Base-by-base conservation (phyloP, 169 alveolate genomes). In the Condylostoma magnum region DNA sequence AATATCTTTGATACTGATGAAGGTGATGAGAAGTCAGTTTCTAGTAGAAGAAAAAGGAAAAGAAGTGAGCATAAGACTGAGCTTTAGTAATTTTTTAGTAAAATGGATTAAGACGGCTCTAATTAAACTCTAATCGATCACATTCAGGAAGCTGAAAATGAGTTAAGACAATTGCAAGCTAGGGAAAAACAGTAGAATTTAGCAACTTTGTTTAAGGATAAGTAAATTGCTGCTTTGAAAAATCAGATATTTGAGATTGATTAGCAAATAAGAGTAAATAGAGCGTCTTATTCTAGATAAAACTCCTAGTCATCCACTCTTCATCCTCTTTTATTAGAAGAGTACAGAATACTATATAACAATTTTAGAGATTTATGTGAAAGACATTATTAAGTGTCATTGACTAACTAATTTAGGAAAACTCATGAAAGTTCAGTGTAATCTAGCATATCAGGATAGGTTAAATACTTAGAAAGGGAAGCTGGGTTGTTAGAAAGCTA, bases 61-160 rank as follows among this genome's bases (percentile, higher is more conserved):
- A n/a, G n/a, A n/a, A n/a, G n/a, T n/a, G n/a, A n/a, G n/a, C n/a
- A n/a, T n/a, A n/a, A n/a, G n/a, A n/a, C n/a, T n/a, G n/a, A n/a
- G n/a, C n/a, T n/a, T n/a, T n/a, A n/a, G n/a, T n/a, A n/a, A n/a
- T n/a, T n/a, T n/a, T n/a, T n/a, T n/a, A n/a, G n/a, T n/a, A n/a
- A n/a, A n/a, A n/a, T n/a, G n/a, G n/a, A n/a, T n/a, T n/a, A n/a
- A n/a, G n/a, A n/a, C n/a, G n/a, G n/a, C n/a, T n/a, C n/a, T n/a
- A n/a, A n/a, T n/a, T n/a, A n/a, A n/a, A n/a, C n/a, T n/a, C n/a
- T n/a, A n/a, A n/a, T n/a, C n/a, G n/a, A n/a, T n/a, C n/a, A n/a
- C n/a, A n/a, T n/a, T n/a, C n/a, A 53, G 30, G 38, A 53, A 53
- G 65, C 65, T n/a, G 25, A 22, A 22, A 53, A 53, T 4, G 65